Percentiles rank a stretch among this genome's conserved stretches.
phyloP scores from a whole-genome alignment of 192 early-diverging fungal species.

The Helicostylum pulchrum region DNA sequence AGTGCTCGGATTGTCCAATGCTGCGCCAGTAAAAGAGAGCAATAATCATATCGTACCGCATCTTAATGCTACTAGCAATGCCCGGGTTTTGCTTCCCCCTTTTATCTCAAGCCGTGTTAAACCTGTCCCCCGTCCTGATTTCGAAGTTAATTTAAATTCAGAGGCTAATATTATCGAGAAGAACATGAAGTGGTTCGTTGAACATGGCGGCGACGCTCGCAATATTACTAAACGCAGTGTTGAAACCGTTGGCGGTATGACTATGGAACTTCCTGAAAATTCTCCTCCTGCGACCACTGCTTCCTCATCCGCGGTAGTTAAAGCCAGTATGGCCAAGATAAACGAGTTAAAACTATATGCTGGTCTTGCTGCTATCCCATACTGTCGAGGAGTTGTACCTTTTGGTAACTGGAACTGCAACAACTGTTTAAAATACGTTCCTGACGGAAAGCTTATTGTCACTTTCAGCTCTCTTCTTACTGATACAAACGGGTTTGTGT shows the following conservation, averaged over 20 bases:
- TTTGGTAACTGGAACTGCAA: constrained; percentile 7
- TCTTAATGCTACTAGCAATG: neutral
- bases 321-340: constrained; percentile 5
- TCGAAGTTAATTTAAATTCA: neutral
- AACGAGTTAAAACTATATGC: constrained; percentile 6
- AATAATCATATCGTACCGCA: neutral
- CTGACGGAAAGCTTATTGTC: constrained; percentile 14
- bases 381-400: constrained; percentile 18
- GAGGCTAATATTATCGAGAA: neutral
- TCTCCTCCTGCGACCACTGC: neutral
- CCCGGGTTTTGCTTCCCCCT: neutral
- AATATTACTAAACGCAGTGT: neutral
- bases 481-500: constrained; percentile 24
- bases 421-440: constrained; percentile 13
- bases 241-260: constrained; percentile 3
- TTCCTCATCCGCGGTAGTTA: neutral
- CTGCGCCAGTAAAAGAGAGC: neutral
- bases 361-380: constrained; percentile 21
- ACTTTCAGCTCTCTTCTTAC: constrained; percentile 11
- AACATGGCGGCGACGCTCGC: neutral
- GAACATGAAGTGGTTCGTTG: neutral
- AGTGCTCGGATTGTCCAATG: neutral
- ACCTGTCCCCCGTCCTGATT: neutral
- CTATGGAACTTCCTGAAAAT: constrained; percentile 5
- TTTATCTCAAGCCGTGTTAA: neutral